A percentile compares a stretch with the other conserved stretches of the same genome.
These are phyloP conservation scores for Byssochlamys sp. DNA, from an alignment of 2,329 filamentous ascomycete species.

Conservation along the genomic window DNA sequence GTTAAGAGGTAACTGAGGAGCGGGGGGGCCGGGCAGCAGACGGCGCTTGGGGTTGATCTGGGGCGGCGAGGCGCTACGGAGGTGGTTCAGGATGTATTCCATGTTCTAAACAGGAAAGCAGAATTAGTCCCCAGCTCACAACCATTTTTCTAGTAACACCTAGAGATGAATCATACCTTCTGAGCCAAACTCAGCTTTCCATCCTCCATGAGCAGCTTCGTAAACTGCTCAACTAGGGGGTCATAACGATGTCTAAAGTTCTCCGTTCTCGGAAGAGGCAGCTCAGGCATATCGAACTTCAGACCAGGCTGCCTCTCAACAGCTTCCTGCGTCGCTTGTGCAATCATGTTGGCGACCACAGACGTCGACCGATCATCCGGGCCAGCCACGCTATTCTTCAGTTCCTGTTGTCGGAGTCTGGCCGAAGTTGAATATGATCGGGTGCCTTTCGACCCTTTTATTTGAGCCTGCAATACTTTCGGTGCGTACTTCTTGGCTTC, in stretches of 20 bases:
- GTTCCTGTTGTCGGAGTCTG: constrained; percentile 26
- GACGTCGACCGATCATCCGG: constrained; percentile 22
- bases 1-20: constrained; percentile 73
- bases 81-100: constrained; percentile 66
- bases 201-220: constrained; percentile 80
- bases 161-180: constrained; percentile 47
- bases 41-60: constrained; percentile 57
- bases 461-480: constrained; percentile 55
- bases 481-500: constrained; percentile 54
- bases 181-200: constrained; percentile 88
- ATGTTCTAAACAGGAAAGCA: constrained; percentile 57
- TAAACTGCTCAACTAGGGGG: constrained; percentile 73
- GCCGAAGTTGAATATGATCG: constrained; percentile 51
- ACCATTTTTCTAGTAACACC: not conserved
- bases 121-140: not conserved
- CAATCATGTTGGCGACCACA: constrained; percentile 28
- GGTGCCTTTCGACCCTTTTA: constrained; percentile 37
- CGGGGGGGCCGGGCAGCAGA: constrained; percentile 59
- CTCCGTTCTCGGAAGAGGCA: constrained; percentile 53
- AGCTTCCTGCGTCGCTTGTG: constrained; percentile 22
- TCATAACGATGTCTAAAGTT: constrained; percentile 77
- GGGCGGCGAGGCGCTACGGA: constrained; percentile 76
- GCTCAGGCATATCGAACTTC: constrained; percentile 65
- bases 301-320: constrained; percentile 46
- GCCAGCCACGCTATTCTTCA: constrained; percentile 11